Percentiles rank a stretch among this genome's conserved stretches.
Conservation (phyloP, 192 early-diverging fungal genomes). For the Backusella parvicylindrica region DNA sequence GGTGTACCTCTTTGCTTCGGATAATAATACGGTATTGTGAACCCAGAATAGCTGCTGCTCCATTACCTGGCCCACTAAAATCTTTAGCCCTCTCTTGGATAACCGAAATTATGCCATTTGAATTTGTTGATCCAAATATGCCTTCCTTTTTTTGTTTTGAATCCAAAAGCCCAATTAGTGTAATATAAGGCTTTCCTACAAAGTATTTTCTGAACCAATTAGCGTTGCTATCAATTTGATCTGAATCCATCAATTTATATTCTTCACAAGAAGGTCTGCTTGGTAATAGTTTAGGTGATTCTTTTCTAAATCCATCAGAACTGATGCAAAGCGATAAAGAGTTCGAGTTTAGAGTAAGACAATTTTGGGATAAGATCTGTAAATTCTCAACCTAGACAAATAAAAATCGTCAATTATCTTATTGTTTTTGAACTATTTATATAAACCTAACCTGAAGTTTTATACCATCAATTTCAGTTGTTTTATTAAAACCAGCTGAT, state of each 20-base stretch:
- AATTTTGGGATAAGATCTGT: background rate
- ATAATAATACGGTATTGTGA: slow-evolving; percentile 33
- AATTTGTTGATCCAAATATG: background rate
- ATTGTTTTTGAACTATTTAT: background rate
- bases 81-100: slow-evolving; percentile 19
- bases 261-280: background rate
- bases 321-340: background rate
- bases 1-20: slow-evolving; percentile 23
- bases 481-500: background rate
- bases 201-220: slow-evolving; percentile 14
- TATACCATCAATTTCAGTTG: background rate
- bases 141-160: background rate
- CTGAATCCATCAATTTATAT: background rate
- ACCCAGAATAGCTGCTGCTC: slow-evolving; percentile 9
- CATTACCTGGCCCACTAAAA: slow-evolving; percentile 14
- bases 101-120: slow-evolving; percentile 12
- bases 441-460: background rate
- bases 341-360: background rate
- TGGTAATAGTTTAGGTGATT: background rate
- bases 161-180: slow-evolving; percentile 11
- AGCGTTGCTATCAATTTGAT: slow-evolving; percentile 6
- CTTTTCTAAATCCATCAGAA: background rate
- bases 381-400: background rate
- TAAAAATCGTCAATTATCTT: background rate
- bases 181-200: slow-evolving; percentile 14